phyloP scores from a whole-genome alignment of 2,329 filamentous ascomycete genomes.

The Pleoardoris graminearum region DNA sequence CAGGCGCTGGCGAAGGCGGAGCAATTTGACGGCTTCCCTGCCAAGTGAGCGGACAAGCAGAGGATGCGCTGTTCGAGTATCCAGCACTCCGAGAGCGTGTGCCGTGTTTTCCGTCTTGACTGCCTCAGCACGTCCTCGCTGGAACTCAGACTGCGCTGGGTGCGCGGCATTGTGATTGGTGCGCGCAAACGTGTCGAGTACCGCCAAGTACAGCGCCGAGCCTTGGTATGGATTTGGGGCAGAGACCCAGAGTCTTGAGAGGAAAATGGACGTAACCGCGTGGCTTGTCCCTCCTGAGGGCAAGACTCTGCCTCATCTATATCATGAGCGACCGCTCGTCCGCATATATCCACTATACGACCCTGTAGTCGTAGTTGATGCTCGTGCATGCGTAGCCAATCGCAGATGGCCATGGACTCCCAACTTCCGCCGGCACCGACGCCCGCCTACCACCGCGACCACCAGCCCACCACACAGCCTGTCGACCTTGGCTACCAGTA shows the following conservation, averaged over 20 bases:
- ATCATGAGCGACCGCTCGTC: conserved; percentile 39
- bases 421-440: conserved; percentile 34
- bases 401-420: conserved; percentile 36
- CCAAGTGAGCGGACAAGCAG: conserved; percentile 6
- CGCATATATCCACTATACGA: conserved; percentile 19
- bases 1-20: background rate
- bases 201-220: conserved; percentile 31
- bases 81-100: conserved; percentile 15
- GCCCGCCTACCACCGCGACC: conserved; percentile 25
- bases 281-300: conserved; percentile 41
- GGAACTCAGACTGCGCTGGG: conserved; percentile 5
- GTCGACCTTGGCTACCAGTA: conserved; percentile 21
- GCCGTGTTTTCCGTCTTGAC: conserved; percentile 37
- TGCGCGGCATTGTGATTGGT: conserved; percentile 26
- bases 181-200: conserved; percentile 15
- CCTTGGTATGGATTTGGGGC: conserved; percentile 24
- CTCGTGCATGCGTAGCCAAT: conserved; percentile 30
- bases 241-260: conserved; percentile 37
- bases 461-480: conserved; percentile 12
- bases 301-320: conserved; percentile 31
- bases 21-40: conserved; percentile 3
- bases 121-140: conserved; percentile 22
- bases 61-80: background rate
- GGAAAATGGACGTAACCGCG: conserved; percentile 37
- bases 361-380: conserved; percentile 30